Percentiles rank a stretch among this genome's conserved stretches.
These are phyloP conservation scores for Graphilbum ipis-grandicollis DNA, from an alignment of 2,329 filamentous ascomycete species.

Conservation along the genomic window DNA sequence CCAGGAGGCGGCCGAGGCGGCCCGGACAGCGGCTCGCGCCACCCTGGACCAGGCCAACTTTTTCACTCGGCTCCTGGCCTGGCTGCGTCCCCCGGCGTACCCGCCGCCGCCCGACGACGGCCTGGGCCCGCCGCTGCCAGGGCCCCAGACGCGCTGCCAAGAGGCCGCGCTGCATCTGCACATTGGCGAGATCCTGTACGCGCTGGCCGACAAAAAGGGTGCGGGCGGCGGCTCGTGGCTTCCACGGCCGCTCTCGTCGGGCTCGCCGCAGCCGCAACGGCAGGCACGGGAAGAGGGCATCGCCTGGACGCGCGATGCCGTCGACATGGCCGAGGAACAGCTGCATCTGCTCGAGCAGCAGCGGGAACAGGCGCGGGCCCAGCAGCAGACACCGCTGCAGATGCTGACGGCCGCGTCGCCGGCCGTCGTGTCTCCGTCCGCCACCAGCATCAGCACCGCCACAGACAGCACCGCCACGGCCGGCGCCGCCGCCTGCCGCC, in stretches of 20 bases:
- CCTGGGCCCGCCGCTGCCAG: slow-evolving; percentile 46
- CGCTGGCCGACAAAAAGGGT: slow-evolving; percentile 16
- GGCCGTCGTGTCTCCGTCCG: no score
- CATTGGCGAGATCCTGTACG: slow-evolving; percentile 85
- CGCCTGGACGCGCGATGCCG: slow-evolving; percentile 78
- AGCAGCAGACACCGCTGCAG: slow-evolving; percentile 1
- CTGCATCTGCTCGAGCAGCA: slow-evolving; percentile 24
- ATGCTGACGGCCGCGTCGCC: slow-evolving; percentile 9
- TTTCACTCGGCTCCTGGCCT: background rate
- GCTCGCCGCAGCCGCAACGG: slow-evolving; percentile 27
- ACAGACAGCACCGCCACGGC: background rate
- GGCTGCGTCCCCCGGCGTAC: slow-evolving; percentile 24
- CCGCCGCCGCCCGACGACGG: slow-evolving; percentile 57
- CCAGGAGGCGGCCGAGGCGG: slow-evolving; percentile 8
- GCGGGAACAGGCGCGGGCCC: slow-evolving; percentile 5
- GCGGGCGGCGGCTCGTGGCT: slow-evolving; percentile 59
- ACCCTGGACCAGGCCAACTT: background rate
- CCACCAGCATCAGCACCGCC: background rate
- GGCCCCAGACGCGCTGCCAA: slow-evolving; percentile 52
- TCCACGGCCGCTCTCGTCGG: slow-evolving; percentile 69
- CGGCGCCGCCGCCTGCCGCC: slow-evolving; percentile 36
- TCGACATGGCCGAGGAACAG: slow-evolving; percentile 60
- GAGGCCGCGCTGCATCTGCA: slow-evolving; percentile 78
- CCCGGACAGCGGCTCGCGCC: background rate
- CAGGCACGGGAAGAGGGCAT: slow-evolving; percentile 48